Base-by-base conservation (phyloP, 2,329 filamentous ascomycete species). In the Amylocarpus encephaloides region DNA sequence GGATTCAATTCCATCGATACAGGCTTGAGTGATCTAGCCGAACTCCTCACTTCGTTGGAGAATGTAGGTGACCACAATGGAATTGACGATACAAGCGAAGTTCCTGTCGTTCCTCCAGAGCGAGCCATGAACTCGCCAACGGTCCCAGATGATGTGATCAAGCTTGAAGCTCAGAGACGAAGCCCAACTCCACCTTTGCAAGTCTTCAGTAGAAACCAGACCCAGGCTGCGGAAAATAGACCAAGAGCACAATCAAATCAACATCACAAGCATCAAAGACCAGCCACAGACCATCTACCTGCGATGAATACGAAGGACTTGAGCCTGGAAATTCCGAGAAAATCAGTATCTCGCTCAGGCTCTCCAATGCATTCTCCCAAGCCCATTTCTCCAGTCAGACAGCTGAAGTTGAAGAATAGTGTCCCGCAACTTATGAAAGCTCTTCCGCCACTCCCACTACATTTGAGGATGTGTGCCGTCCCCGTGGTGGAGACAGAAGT, bases 391-490 rank as follows among this genome's bases (percentile, higher is more conserved):
- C 63, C 64, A 32, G 64, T 60, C 39, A 62, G 64, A 32, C 59
- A 64, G 43, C 42, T 65, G 32, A 66, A 59, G 45, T 48, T 66
- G 33, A 65, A 65, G 43, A 66, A 66, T 30, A 67, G 64, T 46
- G 54, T 66, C 16, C 62, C 63, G 19, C 62, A 64, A 30, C 53
- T 66, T 9, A 67, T 66, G 63, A 66, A 67, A 49, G 59, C 64
- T 26, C 57, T 66, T 18, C 65, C 64, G 19, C 50, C 60, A 7
- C 32, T 64, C 16, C 62, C 65, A 22, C 55, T 56, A 10, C 55
- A 63, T 33, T 49, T 50, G 19, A 32, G n/a, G 19, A 49, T 19
- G 34, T 43, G 22, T 30, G 48, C 26, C n/a, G 35, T 44, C 16
- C 42, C 29, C 5, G 22, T 26, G 15, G 2, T 26, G 13, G 40